Evolutionary conservation across 1,139 yeast species (phyloP), one percentile per base, ranked within the genome.

Genomic region (Scheffersomyces titani): DNA sequence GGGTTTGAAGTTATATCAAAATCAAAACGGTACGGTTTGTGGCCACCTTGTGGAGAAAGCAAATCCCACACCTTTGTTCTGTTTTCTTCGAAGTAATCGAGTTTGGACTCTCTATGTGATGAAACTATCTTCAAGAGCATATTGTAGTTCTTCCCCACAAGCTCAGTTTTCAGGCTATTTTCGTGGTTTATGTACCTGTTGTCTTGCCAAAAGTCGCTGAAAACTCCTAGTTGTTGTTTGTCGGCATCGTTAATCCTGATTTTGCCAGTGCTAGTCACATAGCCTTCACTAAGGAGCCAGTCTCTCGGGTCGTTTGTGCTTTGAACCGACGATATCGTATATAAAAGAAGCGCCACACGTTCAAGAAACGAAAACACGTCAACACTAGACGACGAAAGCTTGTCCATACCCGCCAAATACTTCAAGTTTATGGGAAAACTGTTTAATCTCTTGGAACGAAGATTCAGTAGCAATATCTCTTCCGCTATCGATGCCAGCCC

Each of bases 141-240:
- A 19, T 55, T 56, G 53, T 68, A 65, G 3, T 54, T 58, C 3
- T 63, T 60, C 0, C 70, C 70, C 3, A 55, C 21, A n/a, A 57
- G 50, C n/a, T 56, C 19, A 9, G 44, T 54, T 11, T 49, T 50
- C 19, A 50, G 57, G 19, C 55, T 54, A 51, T 62, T 62, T 54
- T 73, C 70, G 47, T 69, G 73, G 59, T 73, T 70, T 19, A 76
- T 59, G 54, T 57, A 69, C 36, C 79, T 63, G 51, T 61, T 67
- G 55, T 77, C 82, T 52, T 68, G 66, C 83, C 83, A 80, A 56
- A 67, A 78, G 7, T 70, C 69, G 11, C 77, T 60, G 51, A 73
- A 72, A 3, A 78, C 56, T 0, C 84, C 84, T 47, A 80, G 62
- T 54, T 68, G 65, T 13, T 65, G 64, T 2, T 54, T 51, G 1